A percentile compares a stretch with the other conserved stretches of the same genome.
Evolutionary conservation across 2,329 filamentous ascomycete species (phyloP).

Genomic region (Aspergillus hiratsukae): DNA sequence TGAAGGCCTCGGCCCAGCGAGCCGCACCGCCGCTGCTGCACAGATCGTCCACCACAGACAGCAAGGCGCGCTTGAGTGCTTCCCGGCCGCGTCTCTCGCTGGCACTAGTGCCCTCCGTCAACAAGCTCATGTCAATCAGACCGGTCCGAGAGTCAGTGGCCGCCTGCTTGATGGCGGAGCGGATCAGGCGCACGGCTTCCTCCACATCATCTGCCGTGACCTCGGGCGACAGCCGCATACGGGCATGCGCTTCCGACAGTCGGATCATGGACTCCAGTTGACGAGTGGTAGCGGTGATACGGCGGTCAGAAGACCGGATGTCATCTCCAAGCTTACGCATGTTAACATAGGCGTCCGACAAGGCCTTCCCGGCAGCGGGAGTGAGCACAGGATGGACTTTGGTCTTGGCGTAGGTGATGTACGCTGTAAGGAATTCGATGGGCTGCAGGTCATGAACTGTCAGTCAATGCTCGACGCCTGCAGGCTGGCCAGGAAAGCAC

Average conservation of each 20-base stretch:
- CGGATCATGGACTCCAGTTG: conserved; percentile 99
- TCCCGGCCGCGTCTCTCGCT: conserved; percentile 77
- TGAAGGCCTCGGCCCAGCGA: conserved; percentile 72
- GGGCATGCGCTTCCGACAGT: conserved; percentile 90
- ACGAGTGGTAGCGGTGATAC: conserved; percentile 94
- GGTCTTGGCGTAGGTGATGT: conserved; percentile 92
- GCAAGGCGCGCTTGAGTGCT: conserved; percentile 76
- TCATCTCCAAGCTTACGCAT: conserved; percentile 93
- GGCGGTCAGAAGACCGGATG: conserved; percentile 81
- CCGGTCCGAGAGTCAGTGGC: conserved; percentile 90
- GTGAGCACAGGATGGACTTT: conserved; percentile 80
- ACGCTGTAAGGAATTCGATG: conserved; percentile 90
- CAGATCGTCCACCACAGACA: conserved; percentile 75
- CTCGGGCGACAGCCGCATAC: conserved; percentile 78
- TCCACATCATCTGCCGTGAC: conserved; percentile 80
- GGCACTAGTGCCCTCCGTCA: conserved; percentile 90
- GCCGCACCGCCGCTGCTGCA: conserved; percentile 62
- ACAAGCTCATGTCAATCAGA: conserved; percentile 90
- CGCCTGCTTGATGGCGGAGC: conserved; percentile 88
- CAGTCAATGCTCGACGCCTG: conserved; percentile 1
- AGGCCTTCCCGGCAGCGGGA: conserved; percentile 71
- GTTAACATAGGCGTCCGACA: conserved; percentile 82
- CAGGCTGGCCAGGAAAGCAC: conserved; percentile 29
- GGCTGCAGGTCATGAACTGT: conserved; percentile 50
- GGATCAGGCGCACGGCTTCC: conserved; percentile 89